A percentile compares a stretch with the other conserved stretches of the same genome.
phyloP scores from a whole-genome alignment of 768 basidiomycete genomes.

The Russula virescens region DNA sequence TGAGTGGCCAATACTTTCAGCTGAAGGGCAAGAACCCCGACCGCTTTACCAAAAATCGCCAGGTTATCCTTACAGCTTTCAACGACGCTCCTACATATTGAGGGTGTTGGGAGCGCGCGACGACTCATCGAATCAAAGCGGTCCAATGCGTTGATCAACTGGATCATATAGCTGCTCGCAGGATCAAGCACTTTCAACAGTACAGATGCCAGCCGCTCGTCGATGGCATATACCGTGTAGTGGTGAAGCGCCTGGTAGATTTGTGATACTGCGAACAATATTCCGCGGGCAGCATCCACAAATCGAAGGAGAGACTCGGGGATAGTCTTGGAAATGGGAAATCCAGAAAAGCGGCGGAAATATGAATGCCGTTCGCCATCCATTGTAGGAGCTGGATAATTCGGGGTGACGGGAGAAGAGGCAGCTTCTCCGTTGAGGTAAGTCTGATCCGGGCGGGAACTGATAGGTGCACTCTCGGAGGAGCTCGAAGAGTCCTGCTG shows the following conservation, averaged over 20 bases:
- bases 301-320: conserved; percentile 64
- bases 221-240: conserved; percentile 75
- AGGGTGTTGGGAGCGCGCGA: conserved; percentile 58
- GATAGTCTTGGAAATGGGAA: conserved; percentile 58
- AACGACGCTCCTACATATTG: conserved; percentile 69
- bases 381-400: conserved; percentile 49
- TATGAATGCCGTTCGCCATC: conserved; percentile 86
- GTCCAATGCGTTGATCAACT: conserved; percentile 83
- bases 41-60: conserved; percentile 79
- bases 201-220: conserved; percentile 75
- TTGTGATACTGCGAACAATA: conserved; percentile 89
- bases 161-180: conserved; percentile 72
- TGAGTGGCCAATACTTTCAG: conserved; percentile 65
- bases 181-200: conserved; percentile 83
- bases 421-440: conserved; percentile 32
- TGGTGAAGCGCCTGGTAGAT: conserved; percentile 85
- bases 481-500: conserved; percentile 46
- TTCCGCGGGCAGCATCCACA: conserved; percentile 84
- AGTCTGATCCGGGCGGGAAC: conserved; percentile 27
- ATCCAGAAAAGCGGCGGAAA: conserved; percentile 83
- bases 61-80: conserved; percentile 83
- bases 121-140: conserved; percentile 82
- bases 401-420: conserved; percentile 37
- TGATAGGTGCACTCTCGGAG: conserved; percentile 27
- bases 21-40: conserved; percentile 75